Base-by-base conservation (phyloP, 2,329 filamentous ascomycete genomes). In the Penicillium hordei region DNA sequence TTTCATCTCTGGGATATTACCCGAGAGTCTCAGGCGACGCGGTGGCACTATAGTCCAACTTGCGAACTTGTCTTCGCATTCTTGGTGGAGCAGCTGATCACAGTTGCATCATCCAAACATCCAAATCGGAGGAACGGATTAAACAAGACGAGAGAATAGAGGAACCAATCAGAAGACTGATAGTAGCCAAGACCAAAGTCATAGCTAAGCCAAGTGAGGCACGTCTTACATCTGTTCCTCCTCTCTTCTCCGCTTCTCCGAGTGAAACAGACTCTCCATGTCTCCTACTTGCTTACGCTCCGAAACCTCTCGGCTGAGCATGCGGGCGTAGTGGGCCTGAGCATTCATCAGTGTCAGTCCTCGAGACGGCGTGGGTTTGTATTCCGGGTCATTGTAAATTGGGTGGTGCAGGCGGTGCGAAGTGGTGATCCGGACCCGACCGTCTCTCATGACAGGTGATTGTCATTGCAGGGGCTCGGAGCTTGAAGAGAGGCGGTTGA, bases 381-480 rank as follows among this genome's bases (percentile, higher is more conserved):
- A 66, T 62, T 70, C 70, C 54, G 73, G 63, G 59, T 64, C 65
- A 55, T 65, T 68, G 60, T 75, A 76, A 56, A 72, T 65, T 48
- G 73, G 72, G 62, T 75, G 73, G 62, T 75, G 74, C 58, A 76
- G 69, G 65, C 75, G 71, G 63, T 72, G 72, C 63, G 73, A 73
- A 62, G 72, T 74, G 54, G 70, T 74, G 69, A 75, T 75, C 65
- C 72, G 68, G 61, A 72, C 71, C 77, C 80, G 82, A 74, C 83
- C 84, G 78, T 87, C 89, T 85, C 89, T 91, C 88, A 87, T 92
- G 89, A 91, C 89, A 83, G 89, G 87, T 93, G 86, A 85, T 81
- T 79, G 79, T 85, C 94, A 97, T 90, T 97, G 93, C 51, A 99
- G 82, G 65, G 94, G 94, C 76, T 99, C 94, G 27, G 93, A 97